Evolutionary conservation across 1,284 basidiomycete genomes (phyloP), one percentile per base, ranked within the genome.

Genomic region (Cutaneotrichosporon dermatis): DNA sequence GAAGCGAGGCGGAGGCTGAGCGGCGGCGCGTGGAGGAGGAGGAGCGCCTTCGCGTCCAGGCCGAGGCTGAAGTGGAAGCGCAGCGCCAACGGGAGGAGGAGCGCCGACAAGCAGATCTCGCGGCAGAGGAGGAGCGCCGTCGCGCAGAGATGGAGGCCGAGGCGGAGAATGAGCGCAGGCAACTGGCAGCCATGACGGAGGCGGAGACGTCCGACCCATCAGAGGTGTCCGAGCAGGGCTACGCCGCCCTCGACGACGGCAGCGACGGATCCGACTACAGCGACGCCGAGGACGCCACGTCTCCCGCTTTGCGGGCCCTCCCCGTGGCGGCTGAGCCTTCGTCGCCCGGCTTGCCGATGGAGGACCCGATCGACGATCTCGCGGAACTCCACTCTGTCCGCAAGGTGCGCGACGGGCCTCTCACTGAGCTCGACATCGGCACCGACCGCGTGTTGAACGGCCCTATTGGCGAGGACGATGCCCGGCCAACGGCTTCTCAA

Each of bases 1-100:
- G 73, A 75, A 45, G 71, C 69, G 71, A 74, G 25, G 25, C 72
- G 51, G 66, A 69, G 50, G 68, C 70, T 36, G 67, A 65, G 10
- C 51, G 46, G 1, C 33, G 46, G 9, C 46, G 72, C 6, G 70
- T 68, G 33, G 69, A 68, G 0, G 65, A 34, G 12, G 46, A 49
- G 46, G 25, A 25, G 25, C 25, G 25, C 25, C 25, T 25, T 25
- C 46, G 46, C 6, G 34, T 6, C 33, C 33, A 34, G 34, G 46
- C 46, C 33, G 46, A 48, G 33, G 46, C 46, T n/a, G 12, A 25
- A 5, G 46, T 13, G 10, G 46, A 25, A 40, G 39, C 39, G 8
- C 39, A 25, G 25, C 25, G 25, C 25, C 25, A 25, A 25, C 25
- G 25, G 25, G 25, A 25, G 25, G 25, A 25, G 25, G 25, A 25